Evolutionary conservation across 257 asterid genomes (phyloP), one percentile per base, ranked within the genome.

Genomic region (Jacaranda copaia): DNA sequence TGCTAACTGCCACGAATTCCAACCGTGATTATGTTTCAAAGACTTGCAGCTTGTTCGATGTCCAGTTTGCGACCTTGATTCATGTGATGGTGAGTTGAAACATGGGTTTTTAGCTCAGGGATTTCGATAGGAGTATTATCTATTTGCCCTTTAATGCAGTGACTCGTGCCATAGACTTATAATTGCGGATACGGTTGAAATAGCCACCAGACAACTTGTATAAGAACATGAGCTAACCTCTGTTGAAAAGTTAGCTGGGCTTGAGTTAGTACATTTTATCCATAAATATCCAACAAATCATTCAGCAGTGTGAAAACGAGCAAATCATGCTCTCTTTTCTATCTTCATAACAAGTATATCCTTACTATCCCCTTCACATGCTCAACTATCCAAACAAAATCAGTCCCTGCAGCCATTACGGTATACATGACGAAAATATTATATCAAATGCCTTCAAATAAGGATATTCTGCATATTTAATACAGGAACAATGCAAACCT

Each of bases 21-120:
- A 59, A 76, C 72, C 49, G 69, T 62, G 46, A 67, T 81, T 66
- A 32, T 82, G 66, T 73, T 56, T 84, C n/a, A 77, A 85, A 96
- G 98, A 96, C 87, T 83, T 96, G 86, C 99, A 96, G 89, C 98
- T 96, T 78, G 99, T 89, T 46, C 91, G 97, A 38, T 96, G 99
- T 80, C 99, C 98, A 20, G 97, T 93, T 68, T 96, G 98, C 45
- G 97, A 96, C 80, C 90, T 96, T 76, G 91, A 90, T 66, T 76
- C 97, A 15, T 96, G 99, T 76, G 99, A 96, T 72, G 99, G 99
- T 96, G 79, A 86, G 92, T 81, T 67, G 7, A 68, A 73, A 55
- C 53, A 66, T 52, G 58, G 72, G 52, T 36, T 66, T 58, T 68
- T 46, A 40, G 61, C 68, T 51, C 32, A 15, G 16, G 18, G 19